These are phyloP conservation scores for Penicillium salamii DNA, from an alignment of 495 filamentous ascomycete genomes.

Conservation along the genomic window DNA sequence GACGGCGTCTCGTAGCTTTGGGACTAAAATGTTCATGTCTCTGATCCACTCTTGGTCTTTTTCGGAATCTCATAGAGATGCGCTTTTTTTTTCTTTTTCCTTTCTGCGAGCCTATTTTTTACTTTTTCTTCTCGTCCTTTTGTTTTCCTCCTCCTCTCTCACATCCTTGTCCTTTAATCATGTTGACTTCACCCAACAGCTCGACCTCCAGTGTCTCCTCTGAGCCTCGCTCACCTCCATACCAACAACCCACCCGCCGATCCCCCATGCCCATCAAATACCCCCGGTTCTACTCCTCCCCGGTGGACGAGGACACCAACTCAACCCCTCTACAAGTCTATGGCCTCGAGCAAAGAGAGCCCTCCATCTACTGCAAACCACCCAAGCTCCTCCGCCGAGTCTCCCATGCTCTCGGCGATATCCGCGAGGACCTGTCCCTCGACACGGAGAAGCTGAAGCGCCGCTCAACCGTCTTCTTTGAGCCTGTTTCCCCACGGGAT, in stretches of 20 bases:
- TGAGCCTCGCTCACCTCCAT: conserved; percentile 30
- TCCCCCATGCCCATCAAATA: conserved; percentile 24
- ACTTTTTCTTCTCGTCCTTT: conserved; percentile 10
- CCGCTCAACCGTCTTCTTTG: conserved; percentile 30
- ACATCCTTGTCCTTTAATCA: conserved; percentile 3
- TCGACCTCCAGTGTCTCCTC: conserved; percentile 29
- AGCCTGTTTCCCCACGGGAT: not conserved
- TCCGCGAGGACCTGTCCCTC: conserved; percentile 38
- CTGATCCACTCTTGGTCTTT: conserved; percentile 30
- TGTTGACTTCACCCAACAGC: conserved; percentile 30
- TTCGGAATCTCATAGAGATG: conserved; percentile 17
- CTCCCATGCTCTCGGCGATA: conserved; percentile 41
- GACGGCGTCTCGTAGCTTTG: conserved; percentile 18
- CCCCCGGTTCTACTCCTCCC: conserved; percentile 43
- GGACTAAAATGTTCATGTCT: conserved; percentile 24
- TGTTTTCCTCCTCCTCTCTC: conserved; percentile 9
- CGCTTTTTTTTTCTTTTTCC: conserved; percentile 12
- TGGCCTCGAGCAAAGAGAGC: conserved; percentile 38
- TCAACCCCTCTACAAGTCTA: conserved; percentile 39
- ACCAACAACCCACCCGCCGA: conserved; percentile 26
- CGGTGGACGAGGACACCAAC: conserved; percentile 28
- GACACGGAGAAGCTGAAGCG: conserved; percentile 34
- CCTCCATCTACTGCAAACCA: conserved; percentile 31
- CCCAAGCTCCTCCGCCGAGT: conserved; percentile 36
- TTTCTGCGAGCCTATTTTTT: conserved; percentile 16